phyloP scores from a whole-genome alignment of 768 basidiomycete species.

The Clathrus columnatus region DNA sequence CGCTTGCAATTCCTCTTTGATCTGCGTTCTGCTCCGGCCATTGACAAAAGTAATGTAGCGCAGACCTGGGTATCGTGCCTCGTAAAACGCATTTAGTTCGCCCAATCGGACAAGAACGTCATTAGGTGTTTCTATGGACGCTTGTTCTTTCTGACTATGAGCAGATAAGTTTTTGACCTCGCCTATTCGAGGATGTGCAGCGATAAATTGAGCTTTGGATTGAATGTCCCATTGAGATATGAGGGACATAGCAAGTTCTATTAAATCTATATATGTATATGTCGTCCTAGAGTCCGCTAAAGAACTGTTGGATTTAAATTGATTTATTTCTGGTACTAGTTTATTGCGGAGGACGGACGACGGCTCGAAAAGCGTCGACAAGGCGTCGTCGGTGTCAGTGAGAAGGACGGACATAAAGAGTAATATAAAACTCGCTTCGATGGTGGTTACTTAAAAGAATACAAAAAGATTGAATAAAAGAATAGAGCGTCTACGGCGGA shows the following conservation, averaged over 20 bases:
- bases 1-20: constrained; percentile 26
- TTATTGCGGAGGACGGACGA: neutral
- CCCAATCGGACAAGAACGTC: constrained; percentile 24
- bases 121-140: constrained; percentile 18
- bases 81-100: constrained; percentile 25
- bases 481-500: neutral
- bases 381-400: neutral
- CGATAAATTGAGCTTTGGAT: constrained; percentile 56
- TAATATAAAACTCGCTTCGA: neutral
- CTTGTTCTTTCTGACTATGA: constrained; percentile 27
- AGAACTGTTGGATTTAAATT: constrained; percentile 14
- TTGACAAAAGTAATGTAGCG: constrained; percentile 31
- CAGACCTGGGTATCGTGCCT: constrained; percentile 22
- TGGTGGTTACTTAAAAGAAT: neutral
- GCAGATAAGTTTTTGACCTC: constrained; percentile 23
- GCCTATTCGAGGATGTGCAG: constrained; percentile 66
- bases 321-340: neutral
- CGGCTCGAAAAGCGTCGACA: neutral
- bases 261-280: constrained; percentile 42
- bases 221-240: constrained; percentile 45
- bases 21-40: constrained; percentile 25
- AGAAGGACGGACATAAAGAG: neutral
- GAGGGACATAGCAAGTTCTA: constrained; percentile 41
- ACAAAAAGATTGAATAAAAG: neutral
- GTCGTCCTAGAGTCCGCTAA: neutral